Conservation (phyloP, 352 stramenopile species). For the Pseudoperonospora humuli region DNA sequence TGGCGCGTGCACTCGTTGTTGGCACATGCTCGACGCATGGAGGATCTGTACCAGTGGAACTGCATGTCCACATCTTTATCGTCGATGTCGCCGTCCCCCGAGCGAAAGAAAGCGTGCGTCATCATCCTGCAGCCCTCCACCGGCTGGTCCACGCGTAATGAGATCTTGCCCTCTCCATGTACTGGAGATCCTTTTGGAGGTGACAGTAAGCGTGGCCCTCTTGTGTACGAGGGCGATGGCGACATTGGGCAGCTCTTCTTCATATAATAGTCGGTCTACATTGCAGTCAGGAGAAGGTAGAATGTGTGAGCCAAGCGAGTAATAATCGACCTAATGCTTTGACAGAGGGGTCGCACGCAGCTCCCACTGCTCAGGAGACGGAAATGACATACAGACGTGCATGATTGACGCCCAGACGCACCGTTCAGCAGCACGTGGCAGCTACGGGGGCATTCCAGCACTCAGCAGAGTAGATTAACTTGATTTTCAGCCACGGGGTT, state of each 20-base stretch:
- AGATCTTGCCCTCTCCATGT: slow-evolving; percentile 63
- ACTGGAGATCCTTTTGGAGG: slow-evolving; percentile 48
- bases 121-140: slow-evolving; percentile 61
- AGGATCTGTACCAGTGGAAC: slow-evolving; percentile 64
- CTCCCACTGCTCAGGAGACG: slow-evolving; percentile 5
- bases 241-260: slow-evolving; percentile 24
- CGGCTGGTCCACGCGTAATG: slow-evolving; percentile 63
- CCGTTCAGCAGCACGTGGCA: slow-evolving; percentile 19
- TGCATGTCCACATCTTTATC: slow-evolving; percentile 61
- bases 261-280: slow-evolving; percentile 22
- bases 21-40: slow-evolving; percentile 45
- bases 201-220: slow-evolving; percentile 24
- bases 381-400: slow-evolving; percentile 8
- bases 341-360: slow-evolving; percentile 2
- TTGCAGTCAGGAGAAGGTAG: slow-evolving; percentile 7
- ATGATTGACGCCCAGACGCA: slow-evolving; percentile 11
- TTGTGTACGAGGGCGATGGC: slow-evolving; percentile 16
- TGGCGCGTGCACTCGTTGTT: slow-evolving; percentile 49
- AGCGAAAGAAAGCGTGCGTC: slow-evolving; percentile 75
- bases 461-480: slow-evolving; percentile 2
- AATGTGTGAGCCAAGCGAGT: neutral
- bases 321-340: neutral
- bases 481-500: slow-evolving; percentile 4
- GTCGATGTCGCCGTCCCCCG: slow-evolving; percentile 57
- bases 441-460: slow-evolving; percentile 14